phyloP scores from a whole-genome alignment of 352 stramenopile species.

The Pilasporangium apinafurcum region DNA sequence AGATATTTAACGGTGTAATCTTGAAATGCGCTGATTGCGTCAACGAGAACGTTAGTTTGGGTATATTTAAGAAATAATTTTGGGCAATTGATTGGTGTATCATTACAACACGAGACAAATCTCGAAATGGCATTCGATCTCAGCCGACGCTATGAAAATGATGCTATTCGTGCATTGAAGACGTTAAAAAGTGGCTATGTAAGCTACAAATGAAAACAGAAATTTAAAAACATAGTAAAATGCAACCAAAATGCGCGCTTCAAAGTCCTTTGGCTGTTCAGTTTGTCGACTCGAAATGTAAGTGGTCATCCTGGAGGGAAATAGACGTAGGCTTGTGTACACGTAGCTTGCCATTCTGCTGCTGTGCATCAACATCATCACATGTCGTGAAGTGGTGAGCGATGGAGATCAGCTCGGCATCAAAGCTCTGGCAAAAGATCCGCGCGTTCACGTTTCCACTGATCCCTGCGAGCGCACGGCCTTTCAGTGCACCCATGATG shows the following conservation, averaged over 20 bases:
- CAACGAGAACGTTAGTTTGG: no score
- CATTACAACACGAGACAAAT: no score
- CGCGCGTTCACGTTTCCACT: conserved; percentile 60
- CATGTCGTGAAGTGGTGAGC: conserved; percentile 88
- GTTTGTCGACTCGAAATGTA: conserved; percentile 58
- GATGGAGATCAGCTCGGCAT: conserved; percentile 88
- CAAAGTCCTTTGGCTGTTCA: no score
- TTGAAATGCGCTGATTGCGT: no score
- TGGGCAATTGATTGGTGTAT: no score
- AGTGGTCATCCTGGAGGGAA: conserved; percentile 44
- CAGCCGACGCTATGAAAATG: no score
- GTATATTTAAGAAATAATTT: no score
- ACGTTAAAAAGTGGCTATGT: no score
- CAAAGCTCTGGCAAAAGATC: conserved; percentile 76
- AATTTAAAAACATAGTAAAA: neutral
- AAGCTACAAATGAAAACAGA: conserved; percentile 3
- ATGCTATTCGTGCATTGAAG: no score
- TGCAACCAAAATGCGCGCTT: neutral
- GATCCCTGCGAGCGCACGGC: conserved; percentile 81
- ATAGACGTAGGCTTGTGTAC: conserved; percentile 49
- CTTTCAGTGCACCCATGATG: conserved; percentile 76
- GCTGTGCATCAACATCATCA: conserved; percentile 47
- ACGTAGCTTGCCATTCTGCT: conserved; percentile 30
- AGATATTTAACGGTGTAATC: no score
- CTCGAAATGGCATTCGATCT: no score